A percentile compares a stretch with the other conserved stretches of the same genome.
These are phyloP conservation scores for Phytopythium delawarense DNA, from an alignment of 352 stramenopile species.

Conservation along the genomic window DNA sequence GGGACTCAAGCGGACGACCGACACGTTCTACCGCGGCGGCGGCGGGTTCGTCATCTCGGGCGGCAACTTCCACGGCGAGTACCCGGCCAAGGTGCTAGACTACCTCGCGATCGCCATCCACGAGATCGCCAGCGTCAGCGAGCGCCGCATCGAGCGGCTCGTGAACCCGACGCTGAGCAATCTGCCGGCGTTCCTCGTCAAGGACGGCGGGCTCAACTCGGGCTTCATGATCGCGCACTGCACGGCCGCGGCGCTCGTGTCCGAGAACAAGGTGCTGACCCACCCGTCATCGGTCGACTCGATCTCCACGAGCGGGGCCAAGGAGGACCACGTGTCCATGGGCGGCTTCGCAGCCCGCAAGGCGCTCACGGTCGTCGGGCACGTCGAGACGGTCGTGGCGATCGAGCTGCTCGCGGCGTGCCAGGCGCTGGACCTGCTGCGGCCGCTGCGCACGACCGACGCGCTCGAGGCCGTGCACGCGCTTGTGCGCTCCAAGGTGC, in stretches of 20 bases:
- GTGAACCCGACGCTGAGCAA: conserved; percentile 86
- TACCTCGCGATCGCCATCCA: conserved; percentile 88
- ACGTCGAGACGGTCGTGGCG: conserved; percentile 85
- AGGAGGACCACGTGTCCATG: conserved; percentile 91
- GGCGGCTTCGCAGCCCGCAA: conserved; percentile 81
- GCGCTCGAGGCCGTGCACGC: conserved; percentile 75
- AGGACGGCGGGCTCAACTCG: conserved; percentile 84
- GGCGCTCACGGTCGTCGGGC: conserved; percentile 79
- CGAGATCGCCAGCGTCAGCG: conserved; percentile 82
- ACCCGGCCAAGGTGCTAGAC: conserved; percentile 87
- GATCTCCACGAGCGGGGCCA: conserved; percentile 83
- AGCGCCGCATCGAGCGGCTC: conserved; percentile 84
- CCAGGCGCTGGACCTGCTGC: conserved; percentile 85
- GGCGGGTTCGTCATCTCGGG: conserved; percentile 86
- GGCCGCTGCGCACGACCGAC: conserved; percentile 76
- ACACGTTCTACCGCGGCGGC: conserved; percentile 76
- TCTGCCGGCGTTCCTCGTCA: conserved; percentile 81
- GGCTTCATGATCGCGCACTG: conserved; percentile 92
- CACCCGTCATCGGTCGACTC: conserved; percentile 87
- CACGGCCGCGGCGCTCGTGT: conserved; percentile 81
- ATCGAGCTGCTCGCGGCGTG: conserved; percentile 87
- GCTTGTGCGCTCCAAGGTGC: conserved; percentile 63
- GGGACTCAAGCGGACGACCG: conserved; percentile 75
- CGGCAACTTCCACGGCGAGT: conserved; percentile 90
- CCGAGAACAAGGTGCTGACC: conserved; percentile 88